Conservation (phyloP, 2,329 filamentous ascomycete genomes). For the Colletotrichum sp. region DNA sequence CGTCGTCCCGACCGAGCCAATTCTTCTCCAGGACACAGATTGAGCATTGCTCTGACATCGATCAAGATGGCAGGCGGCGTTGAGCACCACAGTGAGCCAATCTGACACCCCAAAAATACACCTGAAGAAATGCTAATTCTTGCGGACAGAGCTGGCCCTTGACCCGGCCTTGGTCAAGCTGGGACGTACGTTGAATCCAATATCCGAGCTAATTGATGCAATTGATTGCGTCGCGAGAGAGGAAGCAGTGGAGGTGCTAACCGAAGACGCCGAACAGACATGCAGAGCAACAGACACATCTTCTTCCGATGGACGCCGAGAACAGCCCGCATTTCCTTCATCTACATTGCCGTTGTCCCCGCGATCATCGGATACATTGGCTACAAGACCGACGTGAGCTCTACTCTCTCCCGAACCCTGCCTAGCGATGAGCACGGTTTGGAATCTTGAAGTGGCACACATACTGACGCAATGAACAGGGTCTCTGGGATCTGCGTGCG, state of each 20-base stretch:
- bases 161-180: conserved; percentile 54
- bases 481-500: conserved; percentile 82
- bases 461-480: conserved; percentile 56
- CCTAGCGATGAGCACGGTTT: too few species aligned
- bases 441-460: too few species aligned
- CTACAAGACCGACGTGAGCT: conserved; percentile 83
- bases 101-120: background rate
- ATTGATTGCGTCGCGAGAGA: background rate
- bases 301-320: conserved; percentile 94
- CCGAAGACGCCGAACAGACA: conserved; percentile 59
- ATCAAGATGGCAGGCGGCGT: conserved; percentile 23
- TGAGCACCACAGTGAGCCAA: conserved; percentile 22
- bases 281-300: conserved; percentile 84
- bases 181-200: conserved; percentile 41
- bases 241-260: conserved; percentile 10
- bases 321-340: conserved; percentile 80
- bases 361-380: conserved; percentile 71
- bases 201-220: background rate
- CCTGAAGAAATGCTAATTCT: conserved; percentile 1
- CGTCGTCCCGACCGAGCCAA: background rate
- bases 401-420: background rate
- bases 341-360: conserved; percentile 78
- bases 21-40: background rate
- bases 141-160: conserved; percentile 43
- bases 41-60: background rate